phyloP scores from a whole-genome alignment of 805 yeast species.

The Lachancea fermentati region DNA sequence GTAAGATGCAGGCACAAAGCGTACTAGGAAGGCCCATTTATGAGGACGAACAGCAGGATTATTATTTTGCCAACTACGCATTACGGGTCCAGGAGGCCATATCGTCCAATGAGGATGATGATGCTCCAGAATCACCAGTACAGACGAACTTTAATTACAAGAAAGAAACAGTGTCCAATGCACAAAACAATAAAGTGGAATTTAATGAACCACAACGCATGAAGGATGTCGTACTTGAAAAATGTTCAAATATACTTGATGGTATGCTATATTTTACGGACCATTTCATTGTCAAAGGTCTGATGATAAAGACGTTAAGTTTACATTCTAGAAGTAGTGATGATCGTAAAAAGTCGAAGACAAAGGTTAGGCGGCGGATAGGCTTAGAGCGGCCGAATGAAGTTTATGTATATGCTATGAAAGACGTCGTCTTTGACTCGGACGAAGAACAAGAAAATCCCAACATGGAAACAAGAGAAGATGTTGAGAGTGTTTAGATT shows the following conservation, averaged over 20 bases:
- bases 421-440: conserved; percentile 38
- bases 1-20: conserved; percentile 59
- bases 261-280: conserved; percentile 44
- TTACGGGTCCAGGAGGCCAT: conserved; percentile 25
- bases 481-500: not conserved
- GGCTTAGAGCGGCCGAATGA: conserved; percentile 30
- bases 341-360: conserved; percentile 17
- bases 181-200: conserved; percentile 4
- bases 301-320: conserved; percentile 48
- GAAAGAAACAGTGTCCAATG: too few relatives aligned
- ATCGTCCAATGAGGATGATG: conserved; percentile 12
- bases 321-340: conserved; percentile 24
- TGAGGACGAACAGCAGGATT: conserved; percentile 51
- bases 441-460: conserved; percentile 19
- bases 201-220: conserved; percentile 6
- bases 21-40: conserved; percentile 69
- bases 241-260: conserved; percentile 31
- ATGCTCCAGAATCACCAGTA: too few relatives aligned
- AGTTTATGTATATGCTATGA: conserved; percentile 39
- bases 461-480: not conserved
- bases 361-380: conserved; percentile 23
- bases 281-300: conserved; percentile 49
- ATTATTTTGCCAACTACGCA: conserved; percentile 28
- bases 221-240: conserved; percentile 9
- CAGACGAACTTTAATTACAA: too few relatives aligned